Base-by-base conservation (phyloP, 805 yeast genomes). In the Kodamaea restingae region DNA sequence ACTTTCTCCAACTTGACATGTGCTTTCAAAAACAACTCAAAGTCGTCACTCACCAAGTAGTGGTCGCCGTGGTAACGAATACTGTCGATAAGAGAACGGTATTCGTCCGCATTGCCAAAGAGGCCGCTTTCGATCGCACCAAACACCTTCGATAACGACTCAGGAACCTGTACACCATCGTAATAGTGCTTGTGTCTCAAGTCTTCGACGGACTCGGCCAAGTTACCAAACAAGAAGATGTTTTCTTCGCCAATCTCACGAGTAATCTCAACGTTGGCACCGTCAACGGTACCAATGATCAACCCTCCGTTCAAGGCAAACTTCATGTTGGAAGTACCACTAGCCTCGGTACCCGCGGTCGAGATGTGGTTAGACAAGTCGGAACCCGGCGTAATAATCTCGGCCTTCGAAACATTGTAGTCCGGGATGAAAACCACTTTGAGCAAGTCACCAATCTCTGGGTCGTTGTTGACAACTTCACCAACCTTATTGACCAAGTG, bases 321-420 rank as follows among this genome's bases (percentile, higher is more conserved):
- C 67, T 88, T 88, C 97, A 88, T 88, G 69, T 88, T 88, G 25
- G 95, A 85, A 24, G 97, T 88, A 57, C 97, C 97, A 1, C 95
- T 84, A 15, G 96, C 97, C 61, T 88, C 97, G 20, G 97, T 88
- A 52, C 97, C 97, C 7, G 97, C 97, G 31, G 97, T 88, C 10
- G 96, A 88, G 49, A 88, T 88, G 66, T 88, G 97, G 67, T 88
- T 93, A 34, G 93, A 83, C 53, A 88, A 70, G 60, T 88, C 97
- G 32, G 91, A 81, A 15, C 91, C 96, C 18, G 96, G 96, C 48
- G 80, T 75, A 54, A 88, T 86, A 42, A 88, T 76, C 66, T 90
- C 96, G 1, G 96, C 96, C 63, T 88, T 90, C 25, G 95, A 84
- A 28, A 90, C 97, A 53, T 88, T 88, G 67, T 88, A 88, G 61